These are phyloP conservation scores for Monosporozyma aerobia DNA, from an alignment of 805 yeast genomes.

Conservation along the genomic window DNA sequence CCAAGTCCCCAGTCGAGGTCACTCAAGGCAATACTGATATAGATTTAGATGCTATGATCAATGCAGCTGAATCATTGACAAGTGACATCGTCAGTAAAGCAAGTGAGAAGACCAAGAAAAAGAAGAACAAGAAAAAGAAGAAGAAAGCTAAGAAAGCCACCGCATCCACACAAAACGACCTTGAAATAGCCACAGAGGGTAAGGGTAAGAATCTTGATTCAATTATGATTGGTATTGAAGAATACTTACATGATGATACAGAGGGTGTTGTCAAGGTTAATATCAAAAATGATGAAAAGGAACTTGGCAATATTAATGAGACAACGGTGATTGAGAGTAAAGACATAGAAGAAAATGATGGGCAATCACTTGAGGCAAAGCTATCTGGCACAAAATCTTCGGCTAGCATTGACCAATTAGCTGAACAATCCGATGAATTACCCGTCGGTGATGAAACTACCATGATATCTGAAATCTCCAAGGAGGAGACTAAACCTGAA, in stretches of 20 bases:
- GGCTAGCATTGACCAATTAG: slow-evolving; percentile 5
- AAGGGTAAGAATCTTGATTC: slow-evolving; percentile 6
- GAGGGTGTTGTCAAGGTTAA: slow-evolving; percentile 1
- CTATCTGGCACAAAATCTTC: background rate
- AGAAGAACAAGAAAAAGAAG: slow-evolving; percentile 6
- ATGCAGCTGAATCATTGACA: slow-evolving; percentile 14
- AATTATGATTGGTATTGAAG: slow-evolving; percentile 22
- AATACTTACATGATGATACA: slow-evolving; percentile 11
- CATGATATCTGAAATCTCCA: background rate
- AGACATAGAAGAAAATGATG: background rate
- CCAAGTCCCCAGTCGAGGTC: background rate
- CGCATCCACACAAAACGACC: background rate
- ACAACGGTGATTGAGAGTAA: background rate
- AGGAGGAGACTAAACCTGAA: background rate
- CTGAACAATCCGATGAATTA: background rate
- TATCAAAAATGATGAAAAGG: background rate
- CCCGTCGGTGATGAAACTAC: background rate
- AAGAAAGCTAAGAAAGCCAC: slow-evolving; percentile 3
- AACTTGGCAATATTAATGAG: background rate
- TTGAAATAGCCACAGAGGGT: background rate
- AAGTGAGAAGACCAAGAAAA: slow-evolving; percentile 2
- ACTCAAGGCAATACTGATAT: slow-evolving; percentile 15
- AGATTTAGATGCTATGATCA: slow-evolving; percentile 23
- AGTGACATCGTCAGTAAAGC: slow-evolving; percentile 7
- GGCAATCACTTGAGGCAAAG: background rate